Evolutionary conservation across 31 red algal genomes (phyloP), one percentile per base, ranked within the genome.

Genomic region (Asparagopsis taxiformis): DNA sequence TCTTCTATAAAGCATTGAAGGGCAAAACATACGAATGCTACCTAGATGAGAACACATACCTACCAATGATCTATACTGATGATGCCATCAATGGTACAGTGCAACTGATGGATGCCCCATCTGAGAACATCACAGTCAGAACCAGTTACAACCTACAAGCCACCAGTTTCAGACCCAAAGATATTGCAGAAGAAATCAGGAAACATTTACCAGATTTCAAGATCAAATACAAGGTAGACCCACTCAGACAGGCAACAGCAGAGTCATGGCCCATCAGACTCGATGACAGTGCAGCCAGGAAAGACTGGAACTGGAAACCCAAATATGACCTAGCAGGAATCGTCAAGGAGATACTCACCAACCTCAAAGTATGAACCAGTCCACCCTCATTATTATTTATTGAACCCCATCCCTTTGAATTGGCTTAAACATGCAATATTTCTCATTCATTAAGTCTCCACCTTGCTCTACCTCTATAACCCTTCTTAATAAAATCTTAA

Each of bases 291-390:
- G 20, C 23, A 19, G 24, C 59, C 21, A 63, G 31, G 35, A 31
- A 31, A 32, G 59, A 63, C 21, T 63, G 59, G 59, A 31, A 31
- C 59, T 63, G 59, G 59, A 63, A 63, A 19, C 59, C 23, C 21
- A 31, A 63, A 63, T 63, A 63, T 63, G 59, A 63, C 35, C 59
- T 63, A 19, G 31, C 28, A 20, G n/a, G 31, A 20, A 63, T 63
- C 28, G 59, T 63, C 7, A 67, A 80, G 51, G 54, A 80, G n/a
- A 58, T 53, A 9, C 67, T 80, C 36, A 35, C 69, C 17, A 70
- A 72, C 69, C 31, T 70, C n/a, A n/a, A n/a, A n/a, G n/a, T n/a
- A n/a, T n/a, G n/a, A n/a, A n/a, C n/a, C n/a, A n/a, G n/a, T n/a
- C n/a, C n/a, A n/a, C n/a, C n/a, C n/a, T n/a, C n/a, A n/a, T n/a